Percentiles rank a stretch among this genome's conserved stretches.
Conservation (phyloP, 2,329 filamentous ascomycete genomes). For the Fonsecaea monophora region DNA sequence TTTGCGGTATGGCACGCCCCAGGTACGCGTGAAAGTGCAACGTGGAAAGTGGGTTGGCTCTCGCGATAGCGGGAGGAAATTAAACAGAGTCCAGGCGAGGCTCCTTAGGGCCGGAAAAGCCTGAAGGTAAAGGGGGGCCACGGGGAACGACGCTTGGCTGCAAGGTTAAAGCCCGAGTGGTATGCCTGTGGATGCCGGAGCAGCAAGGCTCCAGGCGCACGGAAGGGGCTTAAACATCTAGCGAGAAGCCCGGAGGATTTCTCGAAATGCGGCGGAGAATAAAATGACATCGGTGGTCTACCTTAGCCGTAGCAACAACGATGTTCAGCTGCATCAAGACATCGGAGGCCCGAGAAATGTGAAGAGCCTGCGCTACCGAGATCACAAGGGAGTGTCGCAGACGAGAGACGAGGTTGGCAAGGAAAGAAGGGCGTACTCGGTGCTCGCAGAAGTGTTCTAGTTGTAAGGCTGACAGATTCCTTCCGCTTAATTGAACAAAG, state of each 20-base stretch:
- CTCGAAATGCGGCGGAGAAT: constrained; percentile 16
- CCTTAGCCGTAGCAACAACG: constrained; percentile 2
- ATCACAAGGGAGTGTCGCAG: constrained; percentile 15
- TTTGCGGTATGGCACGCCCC: not conserved
- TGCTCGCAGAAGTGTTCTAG: not conserved
- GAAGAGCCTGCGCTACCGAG: constrained; percentile 16
- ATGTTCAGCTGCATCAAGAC: not conserved
- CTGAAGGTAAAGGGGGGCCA: not conserved
- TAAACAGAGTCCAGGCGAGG: constrained; percentile 22
- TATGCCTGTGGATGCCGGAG: constrained; percentile 7
- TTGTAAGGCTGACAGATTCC: constrained; percentile 7
- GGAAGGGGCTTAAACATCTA: constrained; percentile 3
- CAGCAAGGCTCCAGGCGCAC: not conserved
- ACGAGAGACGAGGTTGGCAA: constrained; percentile 20
- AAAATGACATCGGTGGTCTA: constrained; percentile 14
- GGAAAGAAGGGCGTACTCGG: not conserved
- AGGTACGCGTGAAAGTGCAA: constrained; percentile 7
- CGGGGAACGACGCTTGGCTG: constrained; percentile 10
- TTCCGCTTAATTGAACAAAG: not conserved
- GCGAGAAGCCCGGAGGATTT: constrained; percentile 15
- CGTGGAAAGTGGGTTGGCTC: constrained; percentile 25
- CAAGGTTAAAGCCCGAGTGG: constrained; percentile 19
- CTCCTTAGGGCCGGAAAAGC: not conserved
- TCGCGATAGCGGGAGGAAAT: constrained; percentile 16
- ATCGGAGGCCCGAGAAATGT: not conserved